Conservation (phyloP, 2,329 filamentous ascomycete species). For the Ceratocystis albifundus region DNA sequence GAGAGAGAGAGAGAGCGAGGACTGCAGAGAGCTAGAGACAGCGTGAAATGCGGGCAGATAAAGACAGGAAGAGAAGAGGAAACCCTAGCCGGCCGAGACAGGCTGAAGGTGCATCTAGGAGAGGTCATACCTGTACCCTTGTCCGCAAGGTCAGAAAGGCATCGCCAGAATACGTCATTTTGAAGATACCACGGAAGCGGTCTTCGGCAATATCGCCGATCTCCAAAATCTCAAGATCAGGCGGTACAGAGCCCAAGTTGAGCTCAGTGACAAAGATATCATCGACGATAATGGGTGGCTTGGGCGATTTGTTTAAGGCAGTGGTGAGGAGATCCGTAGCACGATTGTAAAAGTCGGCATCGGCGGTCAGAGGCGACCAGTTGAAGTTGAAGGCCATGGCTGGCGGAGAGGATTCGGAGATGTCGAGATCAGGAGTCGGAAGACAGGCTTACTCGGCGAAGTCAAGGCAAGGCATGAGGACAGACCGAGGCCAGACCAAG, state of each 20-base stretch:
- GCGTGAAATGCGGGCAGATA: neutral
- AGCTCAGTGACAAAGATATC: slow-evolving; percentile 97
- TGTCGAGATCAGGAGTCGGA: neutral
- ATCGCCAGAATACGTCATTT: slow-evolving; percentile 96
- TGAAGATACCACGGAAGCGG: slow-evolving; percentile 94
- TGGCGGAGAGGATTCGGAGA: neutral
- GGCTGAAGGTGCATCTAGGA: neutral
- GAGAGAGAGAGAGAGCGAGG: too few species aligned
- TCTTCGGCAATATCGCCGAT: slow-evolving; percentile 96
- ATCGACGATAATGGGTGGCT: slow-evolving; percentile 97
- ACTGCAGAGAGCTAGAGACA: neutral
- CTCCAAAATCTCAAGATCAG: slow-evolving; percentile 91
- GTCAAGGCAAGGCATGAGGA: neutral
- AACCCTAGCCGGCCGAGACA: neutral
- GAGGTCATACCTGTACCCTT: slow-evolving; percentile 63
- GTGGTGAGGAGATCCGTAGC: slow-evolving; percentile 89
- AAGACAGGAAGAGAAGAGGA: neutral
- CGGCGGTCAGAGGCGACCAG: slow-evolving; percentile 97
- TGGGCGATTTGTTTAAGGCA: slow-evolving; percentile 93
- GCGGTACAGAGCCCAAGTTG: slow-evolving; percentile 88
- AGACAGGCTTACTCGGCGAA: neutral
- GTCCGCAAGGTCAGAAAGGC: slow-evolving; percentile 92
- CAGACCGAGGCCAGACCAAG: neutral
- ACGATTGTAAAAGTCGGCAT: slow-evolving; percentile 79
- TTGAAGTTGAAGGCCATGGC: slow-evolving; percentile 99